Conservation (phyloP, 192 early-diverging fungal genomes). For the Cladochytrium replicatum region DNA sequence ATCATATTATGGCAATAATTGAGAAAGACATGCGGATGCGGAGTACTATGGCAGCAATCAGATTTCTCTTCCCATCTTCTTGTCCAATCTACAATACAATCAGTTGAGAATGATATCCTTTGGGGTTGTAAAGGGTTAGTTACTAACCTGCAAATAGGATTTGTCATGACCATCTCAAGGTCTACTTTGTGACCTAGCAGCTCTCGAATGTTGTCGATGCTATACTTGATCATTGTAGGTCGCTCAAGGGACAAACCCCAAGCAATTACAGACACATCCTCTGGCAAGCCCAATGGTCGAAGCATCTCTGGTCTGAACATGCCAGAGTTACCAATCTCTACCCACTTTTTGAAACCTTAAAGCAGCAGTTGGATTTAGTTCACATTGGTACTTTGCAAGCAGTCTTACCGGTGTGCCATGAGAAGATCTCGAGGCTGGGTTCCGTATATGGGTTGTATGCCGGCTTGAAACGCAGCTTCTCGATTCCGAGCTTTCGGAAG, state of each 20-base stretch:
- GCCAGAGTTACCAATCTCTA: constrained; percentile 96
- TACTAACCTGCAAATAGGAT: constrained; percentile 72
- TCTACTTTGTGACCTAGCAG: constrained; percentile 92
- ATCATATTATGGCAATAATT: too few relatives aligned
- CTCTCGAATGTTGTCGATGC: constrained; percentile 86
- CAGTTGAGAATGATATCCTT: too few relatives aligned
- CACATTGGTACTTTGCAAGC: too few relatives aligned
- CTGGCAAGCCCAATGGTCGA: constrained; percentile 83
- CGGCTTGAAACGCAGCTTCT: constrained; percentile 95
- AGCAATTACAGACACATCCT: constrained; percentile 91
- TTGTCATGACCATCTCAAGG: constrained; percentile 75
- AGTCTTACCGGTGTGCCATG: constrained; percentile 66
- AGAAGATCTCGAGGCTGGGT: constrained; percentile 98
- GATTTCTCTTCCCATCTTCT: too few relatives aligned
- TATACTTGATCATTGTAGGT: constrained; percentile 98
- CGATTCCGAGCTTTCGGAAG: constrained; percentile 87
- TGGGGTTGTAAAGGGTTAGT: too few relatives aligned
- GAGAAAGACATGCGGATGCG: too few relatives aligned
- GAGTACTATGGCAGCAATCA: too few relatives aligned
- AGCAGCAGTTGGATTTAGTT: too few relatives aligned
- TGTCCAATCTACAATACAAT: too few relatives aligned
- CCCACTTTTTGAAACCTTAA: constrained; percentile 73
- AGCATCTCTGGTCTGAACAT: constrained; percentile 99
- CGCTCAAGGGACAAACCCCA: constrained; percentile 96
- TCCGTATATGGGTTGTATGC: constrained; percentile 99